Evolutionary conservation across 2,329 filamentous ascomycete species (phyloP), one percentile per base, ranked within the genome.

Genomic region (Cladophialophora immunda): DNA sequence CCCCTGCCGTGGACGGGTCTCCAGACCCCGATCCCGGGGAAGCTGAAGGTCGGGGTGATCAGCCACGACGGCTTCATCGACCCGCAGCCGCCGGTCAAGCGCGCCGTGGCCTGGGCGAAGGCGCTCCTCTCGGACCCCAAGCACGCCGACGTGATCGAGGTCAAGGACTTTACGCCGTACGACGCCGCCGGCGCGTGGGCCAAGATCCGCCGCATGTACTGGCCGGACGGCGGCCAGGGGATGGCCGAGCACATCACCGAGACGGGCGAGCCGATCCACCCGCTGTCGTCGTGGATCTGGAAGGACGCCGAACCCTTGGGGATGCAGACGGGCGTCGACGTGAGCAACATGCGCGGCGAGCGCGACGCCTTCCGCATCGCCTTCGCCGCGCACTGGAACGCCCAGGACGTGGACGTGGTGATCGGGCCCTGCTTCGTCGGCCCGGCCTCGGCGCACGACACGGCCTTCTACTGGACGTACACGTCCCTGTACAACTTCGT

Each of bases 81-180:
- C 17, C 90, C 90, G 0, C 90, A 91, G 59, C 89, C 90, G 2
- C 90, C 90, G 0, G 82, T 92, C 2, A 78, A 81, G 0, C 78
- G 77, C 4, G 71, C 87, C 1, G 77, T 85, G 0, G 81, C 80
- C 5, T 78, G 81, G 70, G 80, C 80, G 4, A 75, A 77, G 1
- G 36, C 73, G n/a, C 70, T 67, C 1, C 74, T 82, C 19, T 65
- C 57, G 13, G 71, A 68, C 3, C 76, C 76, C 0, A 65, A 76
- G 1, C 61, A 64, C 53, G 56, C 55, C 17, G 56, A 61, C 11
- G 27, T 63, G 6, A 80, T 88, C 70, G 82, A 86, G 4, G 65
- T 90, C 1, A 73, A 87, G 1, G 83, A 86, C 41, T 66, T 70
- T 34, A 66, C 32, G 19, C 64, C 64, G 2, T 68, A 68, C 47